Evolutionary conservation across 2,329 filamentous ascomycete species (phyloP).

Genomic region (Hortaea werneckii): DNA sequence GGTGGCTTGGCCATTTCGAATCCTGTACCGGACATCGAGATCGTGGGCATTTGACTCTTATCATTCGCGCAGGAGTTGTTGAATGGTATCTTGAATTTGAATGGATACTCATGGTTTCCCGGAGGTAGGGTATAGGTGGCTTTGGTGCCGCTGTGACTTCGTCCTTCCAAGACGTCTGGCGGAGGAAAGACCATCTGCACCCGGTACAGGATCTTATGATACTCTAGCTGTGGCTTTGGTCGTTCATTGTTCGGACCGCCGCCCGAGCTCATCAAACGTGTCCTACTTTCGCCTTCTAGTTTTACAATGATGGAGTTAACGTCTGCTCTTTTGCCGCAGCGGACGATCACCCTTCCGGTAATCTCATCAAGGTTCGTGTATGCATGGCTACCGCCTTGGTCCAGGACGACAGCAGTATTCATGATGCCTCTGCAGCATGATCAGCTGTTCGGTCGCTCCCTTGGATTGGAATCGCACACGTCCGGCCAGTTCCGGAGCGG

Average conservation of each 20-base stretch:
- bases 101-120: slow-evolving; percentile 66
- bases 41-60: slow-evolving; percentile 30
- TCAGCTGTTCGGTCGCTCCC: slow-evolving; percentile 5
- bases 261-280: slow-evolving; percentile 47
- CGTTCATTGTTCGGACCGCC: slow-evolving; percentile 32
- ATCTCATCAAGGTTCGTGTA: slow-evolving; percentile 67
- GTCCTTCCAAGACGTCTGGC: slow-evolving; percentile 29
- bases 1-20: slow-evolving; percentile 37
- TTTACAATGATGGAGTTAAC: slow-evolving; percentile 60
- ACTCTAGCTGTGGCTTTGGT: slow-evolving; percentile 39
- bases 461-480: background rate
- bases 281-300: slow-evolving; percentile 69
- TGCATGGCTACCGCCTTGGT: slow-evolving; percentile 18
- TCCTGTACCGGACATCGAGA: slow-evolving; percentile 35
- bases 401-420: slow-evolving; percentile 23
- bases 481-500: background rate
- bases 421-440: slow-evolving; percentile 11
- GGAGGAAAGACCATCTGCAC: slow-evolving; percentile 63
- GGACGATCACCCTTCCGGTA: slow-evolving; percentile 44
- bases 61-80: slow-evolving; percentile 58
- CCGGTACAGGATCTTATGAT: slow-evolving; percentile 61
- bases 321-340: slow-evolving; percentile 34
- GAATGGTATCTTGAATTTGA: slow-evolving; percentile 61
- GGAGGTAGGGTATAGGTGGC: slow-evolving; percentile 51
- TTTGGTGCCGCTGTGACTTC: slow-evolving; percentile 18